Evolutionary conservation across 2,329 filamentous ascomycete species (phyloP).

Genomic region (Zasmidium citrigriseum): DNA sequence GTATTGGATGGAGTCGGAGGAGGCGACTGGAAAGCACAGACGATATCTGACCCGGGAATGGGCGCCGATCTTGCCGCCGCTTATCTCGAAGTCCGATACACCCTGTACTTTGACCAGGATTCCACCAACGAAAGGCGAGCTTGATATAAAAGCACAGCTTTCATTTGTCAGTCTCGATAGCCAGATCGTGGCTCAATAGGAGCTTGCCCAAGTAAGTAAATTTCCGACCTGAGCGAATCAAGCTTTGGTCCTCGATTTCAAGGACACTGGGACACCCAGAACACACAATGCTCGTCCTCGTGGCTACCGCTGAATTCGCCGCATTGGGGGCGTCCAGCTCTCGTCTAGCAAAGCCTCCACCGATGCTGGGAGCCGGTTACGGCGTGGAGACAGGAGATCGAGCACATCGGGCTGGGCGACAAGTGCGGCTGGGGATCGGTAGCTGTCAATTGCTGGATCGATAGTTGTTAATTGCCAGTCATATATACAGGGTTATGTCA

Average conservation of each 20-base stretch:
- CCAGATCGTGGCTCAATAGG: not conserved
- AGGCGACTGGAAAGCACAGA: not conserved
- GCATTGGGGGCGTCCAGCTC: too few relatives aligned
- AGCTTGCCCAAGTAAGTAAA: not conserved
- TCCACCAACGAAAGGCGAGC: not conserved
- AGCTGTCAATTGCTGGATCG: too few relatives aligned
- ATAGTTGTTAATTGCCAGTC: too few relatives aligned
- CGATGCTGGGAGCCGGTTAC: not conserved
- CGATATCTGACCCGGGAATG: not conserved
- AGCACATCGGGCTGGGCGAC: too few relatives aligned
- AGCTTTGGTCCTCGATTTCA: not conserved
- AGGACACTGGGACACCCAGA: not conserved
- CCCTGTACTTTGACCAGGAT: not conserved
- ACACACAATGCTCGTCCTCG: not conserved
- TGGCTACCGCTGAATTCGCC: not conserved
- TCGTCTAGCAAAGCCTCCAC: too few relatives aligned
- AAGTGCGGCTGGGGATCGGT: too few relatives aligned
- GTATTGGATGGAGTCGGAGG: not conserved
- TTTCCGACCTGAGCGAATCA: not conserved
- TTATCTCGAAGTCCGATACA: not conserved
- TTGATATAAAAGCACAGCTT: not conserved
- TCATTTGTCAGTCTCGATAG: not conserved
- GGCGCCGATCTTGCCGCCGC: not conserved
- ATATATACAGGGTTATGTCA: too few relatives aligned
- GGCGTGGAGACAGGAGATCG: not conserved